These are phyloP conservation scores for Penicillium verrucosum DNA, from an alignment of 2,329 filamentous ascomycete genomes.

Conservation along the genomic window DNA sequence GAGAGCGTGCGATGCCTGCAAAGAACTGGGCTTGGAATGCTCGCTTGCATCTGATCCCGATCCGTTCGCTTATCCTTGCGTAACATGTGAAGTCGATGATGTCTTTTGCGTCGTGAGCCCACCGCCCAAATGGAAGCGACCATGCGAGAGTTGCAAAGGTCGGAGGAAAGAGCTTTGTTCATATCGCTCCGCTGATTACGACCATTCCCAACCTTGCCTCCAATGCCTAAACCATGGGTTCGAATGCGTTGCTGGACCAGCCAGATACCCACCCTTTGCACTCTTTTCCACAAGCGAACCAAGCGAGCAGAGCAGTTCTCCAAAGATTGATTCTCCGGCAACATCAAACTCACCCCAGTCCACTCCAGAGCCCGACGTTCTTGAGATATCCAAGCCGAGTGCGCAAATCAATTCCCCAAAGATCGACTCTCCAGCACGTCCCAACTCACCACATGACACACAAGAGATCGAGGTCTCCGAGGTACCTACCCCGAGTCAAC, in stretches of 20 bases:
- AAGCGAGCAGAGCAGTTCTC: neutral
- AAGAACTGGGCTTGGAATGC: slow-evolving; percentile 28
- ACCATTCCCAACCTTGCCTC: slow-evolving; percentile 29
- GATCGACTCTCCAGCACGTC: neutral
- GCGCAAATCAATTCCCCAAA: neutral
- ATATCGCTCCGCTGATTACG: slow-evolving; percentile 28
- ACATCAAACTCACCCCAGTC: neutral
- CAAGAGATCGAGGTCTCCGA: slow-evolving; percentile 5
- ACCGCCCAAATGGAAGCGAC: slow-evolving; percentile 30
- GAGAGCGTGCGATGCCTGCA: slow-evolving; percentile 36
- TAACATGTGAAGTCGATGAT: slow-evolving; percentile 29
- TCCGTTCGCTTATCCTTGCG: slow-evolving; percentile 37
- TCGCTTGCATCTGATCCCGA: slow-evolving; percentile 30
- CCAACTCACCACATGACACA: neutral
- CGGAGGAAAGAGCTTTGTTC: slow-evolving; percentile 30
- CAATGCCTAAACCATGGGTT: slow-evolving; percentile 28
- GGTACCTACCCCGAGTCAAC: neutral
- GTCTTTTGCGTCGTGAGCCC: slow-evolving; percentile 37
- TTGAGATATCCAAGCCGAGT: too few relatives aligned
- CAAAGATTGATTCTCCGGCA: neutral
- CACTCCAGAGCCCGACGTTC: neutral
- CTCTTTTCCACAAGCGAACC: neutral
- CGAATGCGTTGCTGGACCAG: slow-evolving; percentile 40
- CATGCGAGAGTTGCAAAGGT: slow-evolving; percentile 35
- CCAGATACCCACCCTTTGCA: slow-evolving; percentile 2